Conservation (phyloP, 352 stramenopile species). For the Phytophthora hybrid region DNA sequence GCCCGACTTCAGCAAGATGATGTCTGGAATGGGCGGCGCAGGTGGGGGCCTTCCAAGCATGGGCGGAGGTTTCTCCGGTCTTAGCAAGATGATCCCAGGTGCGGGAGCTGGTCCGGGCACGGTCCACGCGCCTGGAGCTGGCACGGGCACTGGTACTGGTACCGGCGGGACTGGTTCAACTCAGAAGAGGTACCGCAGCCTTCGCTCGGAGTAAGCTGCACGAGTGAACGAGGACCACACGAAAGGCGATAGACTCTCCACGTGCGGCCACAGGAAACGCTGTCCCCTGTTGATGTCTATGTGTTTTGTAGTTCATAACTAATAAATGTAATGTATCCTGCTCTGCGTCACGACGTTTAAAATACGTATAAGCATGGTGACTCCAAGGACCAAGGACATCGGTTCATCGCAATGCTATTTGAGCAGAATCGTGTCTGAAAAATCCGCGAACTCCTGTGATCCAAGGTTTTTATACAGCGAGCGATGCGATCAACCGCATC, state of each 20-base stretch:
- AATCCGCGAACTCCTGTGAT: too few species aligned
- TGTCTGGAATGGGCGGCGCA: slow-evolving; percentile 3
- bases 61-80: neutral
- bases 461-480: neutral
- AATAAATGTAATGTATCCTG: too few species aligned
- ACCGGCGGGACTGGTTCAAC: neutral
- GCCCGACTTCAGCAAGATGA: slow-evolving; percentile 5
- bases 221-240: too few species aligned
- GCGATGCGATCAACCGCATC: slow-evolving; percentile 15
- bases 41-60: neutral
- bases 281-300: too few species aligned
- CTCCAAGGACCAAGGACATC: too few species aligned
- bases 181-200: slow-evolving; percentile 4
- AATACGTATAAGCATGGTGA: too few species aligned
- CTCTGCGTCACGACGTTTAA: too few species aligned
- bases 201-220: neutral
- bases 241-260: too few species aligned
- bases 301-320: too few species aligned
- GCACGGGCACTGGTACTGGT: neutral
- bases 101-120: neutral
- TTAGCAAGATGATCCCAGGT: slow-evolving; percentile 3
- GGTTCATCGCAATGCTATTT: too few species aligned
- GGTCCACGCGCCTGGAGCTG: neutral
- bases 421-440: too few species aligned
- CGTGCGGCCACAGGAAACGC: too few species aligned